Evolutionary conservation across 768 basidiomycete species (phyloP).

Genomic region (Pleurotus tuber-regium): DNA sequence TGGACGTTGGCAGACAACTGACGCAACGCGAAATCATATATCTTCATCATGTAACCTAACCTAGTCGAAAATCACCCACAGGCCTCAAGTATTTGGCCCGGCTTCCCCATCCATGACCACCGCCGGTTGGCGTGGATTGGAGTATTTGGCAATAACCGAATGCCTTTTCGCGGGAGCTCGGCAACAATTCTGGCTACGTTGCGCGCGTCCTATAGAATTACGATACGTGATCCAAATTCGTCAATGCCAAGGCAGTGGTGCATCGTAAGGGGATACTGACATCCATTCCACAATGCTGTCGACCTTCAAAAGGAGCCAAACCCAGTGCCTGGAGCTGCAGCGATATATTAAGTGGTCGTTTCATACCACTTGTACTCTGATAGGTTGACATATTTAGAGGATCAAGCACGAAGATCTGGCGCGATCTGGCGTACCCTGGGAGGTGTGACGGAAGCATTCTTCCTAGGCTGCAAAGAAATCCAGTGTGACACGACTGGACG

Average conservation of each 20-base stretch:
- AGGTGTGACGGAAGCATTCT: constrained; percentile 16
- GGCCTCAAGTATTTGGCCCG: constrained; percentile 61
- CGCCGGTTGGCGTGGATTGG: constrained; percentile 60
- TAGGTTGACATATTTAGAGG: no score
- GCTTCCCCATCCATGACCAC: constrained; percentile 87
- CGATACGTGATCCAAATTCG: not conserved
- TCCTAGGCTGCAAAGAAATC: constrained; percentile 25
- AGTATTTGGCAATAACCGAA: constrained; percentile 72
- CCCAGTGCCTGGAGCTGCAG: constrained; percentile 74
- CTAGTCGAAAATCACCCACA: constrained; percentile 12
- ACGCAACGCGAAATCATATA: constrained; percentile 11
- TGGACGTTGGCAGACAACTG: constrained; percentile 12
- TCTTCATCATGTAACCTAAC: constrained; percentile 12
- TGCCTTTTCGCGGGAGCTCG: constrained; percentile 70
- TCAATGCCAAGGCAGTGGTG: constrained; percentile 12
- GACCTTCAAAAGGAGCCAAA: constrained; percentile 75
- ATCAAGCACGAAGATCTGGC: no score
- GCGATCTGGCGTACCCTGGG: constrained; percentile 12
- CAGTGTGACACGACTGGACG: constrained; percentile 56
- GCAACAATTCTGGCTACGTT: constrained; percentile 83
- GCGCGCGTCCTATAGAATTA: constrained; percentile 67
- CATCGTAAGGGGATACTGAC: constrained; percentile 47
- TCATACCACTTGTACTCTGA: no score
- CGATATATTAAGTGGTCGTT: constrained; percentile 59
- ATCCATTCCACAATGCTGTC: constrained; percentile 87